These are phyloP conservation scores for Limnanthes douglasii DNA, from an alignment of 345 rosid species.

Conservation along the genomic window DNA sequence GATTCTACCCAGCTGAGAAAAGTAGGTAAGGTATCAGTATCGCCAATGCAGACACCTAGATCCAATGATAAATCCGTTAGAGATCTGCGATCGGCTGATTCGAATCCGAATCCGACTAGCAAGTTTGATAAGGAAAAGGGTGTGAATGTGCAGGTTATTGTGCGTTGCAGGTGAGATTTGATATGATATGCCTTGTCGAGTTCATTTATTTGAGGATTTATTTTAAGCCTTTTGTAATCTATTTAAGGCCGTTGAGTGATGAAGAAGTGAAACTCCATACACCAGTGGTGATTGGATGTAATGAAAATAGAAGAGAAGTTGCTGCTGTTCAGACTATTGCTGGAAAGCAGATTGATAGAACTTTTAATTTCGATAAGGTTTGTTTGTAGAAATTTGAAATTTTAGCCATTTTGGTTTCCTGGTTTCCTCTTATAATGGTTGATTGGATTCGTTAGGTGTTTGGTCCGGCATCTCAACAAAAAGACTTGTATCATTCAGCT, in stretches of 20 bases:
- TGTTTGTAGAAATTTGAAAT: not conserved
- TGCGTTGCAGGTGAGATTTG: slow-evolving; percentile 77
- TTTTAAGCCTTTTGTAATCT: slow-evolving; percentile 1
- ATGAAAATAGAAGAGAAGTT: slow-evolving; percentile 84
- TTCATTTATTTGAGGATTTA: not conserved
- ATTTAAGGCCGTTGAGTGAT: slow-evolving; percentile 76
- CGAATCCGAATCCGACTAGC: slow-evolving; percentile 37
- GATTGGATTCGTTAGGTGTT: slow-evolving; percentile 38
- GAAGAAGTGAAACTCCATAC: slow-evolving; percentile 65
- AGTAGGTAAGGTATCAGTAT: slow-evolving; percentile 54
- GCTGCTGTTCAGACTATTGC: slow-evolving; percentile 78
- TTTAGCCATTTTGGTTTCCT: slow-evolving; percentile 2
- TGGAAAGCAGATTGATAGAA: slow-evolving; percentile 91
- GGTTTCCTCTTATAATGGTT: not conserved
- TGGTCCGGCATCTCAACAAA: slow-evolving; percentile 85
- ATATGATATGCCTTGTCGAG: no score
- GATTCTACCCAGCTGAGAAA: slow-evolving; percentile 54
- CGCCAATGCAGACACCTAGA: slow-evolving; percentile 90
- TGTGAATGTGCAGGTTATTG: slow-evolving; percentile 89
- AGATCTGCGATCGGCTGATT: slow-evolving; percentile 82
- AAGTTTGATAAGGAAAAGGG: slow-evolving; percentile 88
- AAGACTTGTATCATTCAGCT: slow-evolving; percentile 67
- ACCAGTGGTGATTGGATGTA: slow-evolving; percentile 78
- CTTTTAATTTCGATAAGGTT: slow-evolving; percentile 92
- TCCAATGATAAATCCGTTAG: slow-evolving; percentile 67